phyloP scores from a whole-genome alignment of 2,329 filamentous ascomycete genomes.

The Aspergillus oerlinghausenensis region DNA sequence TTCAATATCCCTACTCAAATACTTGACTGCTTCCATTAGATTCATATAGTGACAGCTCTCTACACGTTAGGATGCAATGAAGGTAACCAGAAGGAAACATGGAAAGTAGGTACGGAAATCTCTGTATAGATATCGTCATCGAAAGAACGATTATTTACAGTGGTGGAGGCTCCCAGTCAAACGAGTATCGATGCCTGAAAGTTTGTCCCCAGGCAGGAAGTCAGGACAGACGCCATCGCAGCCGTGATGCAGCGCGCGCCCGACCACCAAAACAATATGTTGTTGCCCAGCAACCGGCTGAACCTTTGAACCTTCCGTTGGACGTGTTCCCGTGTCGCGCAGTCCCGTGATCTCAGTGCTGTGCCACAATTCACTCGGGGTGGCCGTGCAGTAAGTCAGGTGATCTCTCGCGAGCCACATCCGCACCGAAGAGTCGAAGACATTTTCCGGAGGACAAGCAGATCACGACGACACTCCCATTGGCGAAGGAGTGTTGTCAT shows the following conservation, averaged over 20 bases:
- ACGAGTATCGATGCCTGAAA: not conserved
- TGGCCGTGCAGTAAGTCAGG: constrained; percentile 18
- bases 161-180: not conserved
- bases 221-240: constrained; percentile 14
- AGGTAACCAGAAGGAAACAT: not conserved
- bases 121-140: not conserved
- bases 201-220: not conserved
- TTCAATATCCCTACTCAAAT: not conserved
- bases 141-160: not conserved
- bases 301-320: constrained; percentile 1
- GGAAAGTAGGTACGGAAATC: not conserved
- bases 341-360: constrained; percentile 12
- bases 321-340: constrained; percentile 40
- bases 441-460: constrained; percentile 19
- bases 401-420: constrained; percentile 16
- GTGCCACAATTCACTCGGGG: not conserved
- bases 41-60: not conserved
- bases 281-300: constrained; percentile 50
- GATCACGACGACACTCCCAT: constrained; percentile 9
- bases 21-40: not conserved
- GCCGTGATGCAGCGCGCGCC: not conserved
- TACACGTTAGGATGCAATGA: not conserved
- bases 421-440: constrained; percentile 4
- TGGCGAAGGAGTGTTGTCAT: constrained; percentile 2
- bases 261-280: constrained; percentile 10